phyloP scores from a whole-genome alignment of 2,329 filamentous ascomycete species.

The Curvularia lunata region DNA sequence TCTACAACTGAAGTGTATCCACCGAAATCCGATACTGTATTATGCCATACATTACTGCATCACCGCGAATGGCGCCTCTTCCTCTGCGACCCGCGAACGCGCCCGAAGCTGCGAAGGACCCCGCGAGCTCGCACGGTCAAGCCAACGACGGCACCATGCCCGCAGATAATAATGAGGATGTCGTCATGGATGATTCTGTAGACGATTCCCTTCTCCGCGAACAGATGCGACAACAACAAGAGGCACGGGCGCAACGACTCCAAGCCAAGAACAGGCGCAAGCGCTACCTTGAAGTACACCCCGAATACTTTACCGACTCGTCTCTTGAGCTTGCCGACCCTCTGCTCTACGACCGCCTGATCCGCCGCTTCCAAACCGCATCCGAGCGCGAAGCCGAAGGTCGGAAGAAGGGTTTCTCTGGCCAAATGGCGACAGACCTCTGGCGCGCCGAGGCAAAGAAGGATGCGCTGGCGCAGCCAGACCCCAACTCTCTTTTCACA shows the following conservation, averaged over 20 bases:
- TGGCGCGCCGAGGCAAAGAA: slow-evolving; percentile 78
- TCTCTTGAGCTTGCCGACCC: slow-evolving; percentile 73
- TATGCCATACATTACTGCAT: slow-evolving; percentile 38
- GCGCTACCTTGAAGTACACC: slow-evolving; percentile 74
- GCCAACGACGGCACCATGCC: slow-evolving; percentile 6
- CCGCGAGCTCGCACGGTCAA: slow-evolving; percentile 7
- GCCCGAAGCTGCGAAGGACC: slow-evolving; percentile 13
- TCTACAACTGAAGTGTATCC: neutral
- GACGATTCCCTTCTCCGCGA: slow-evolving; percentile 23
- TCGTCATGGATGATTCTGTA: slow-evolving; percentile 21
- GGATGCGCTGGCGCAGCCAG: slow-evolving; percentile 63
- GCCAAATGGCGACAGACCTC: slow-evolving; percentile 78
- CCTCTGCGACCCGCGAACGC: slow-evolving; percentile 30
- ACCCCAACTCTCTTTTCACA: slow-evolving; percentile 57
- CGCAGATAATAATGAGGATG: slow-evolving; percentile 16
- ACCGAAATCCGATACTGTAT: neutral
- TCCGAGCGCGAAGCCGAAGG: slow-evolving; percentile 77
- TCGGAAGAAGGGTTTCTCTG: slow-evolving; percentile 76
- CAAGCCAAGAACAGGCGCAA: slow-evolving; percentile 76
- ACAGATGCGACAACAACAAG: slow-evolving; percentile 22
- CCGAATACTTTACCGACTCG: slow-evolving; percentile 70
- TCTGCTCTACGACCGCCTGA: slow-evolving; percentile 78
- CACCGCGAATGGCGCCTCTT: slow-evolving; percentile 34
- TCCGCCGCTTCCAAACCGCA: slow-evolving; percentile 76
- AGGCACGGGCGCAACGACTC: slow-evolving; percentile 50